Evolutionary conservation across 768 basidiomycete species (phyloP), one percentile per base, ranked within the genome.

Genomic region (Mycena vitilis): DNA sequence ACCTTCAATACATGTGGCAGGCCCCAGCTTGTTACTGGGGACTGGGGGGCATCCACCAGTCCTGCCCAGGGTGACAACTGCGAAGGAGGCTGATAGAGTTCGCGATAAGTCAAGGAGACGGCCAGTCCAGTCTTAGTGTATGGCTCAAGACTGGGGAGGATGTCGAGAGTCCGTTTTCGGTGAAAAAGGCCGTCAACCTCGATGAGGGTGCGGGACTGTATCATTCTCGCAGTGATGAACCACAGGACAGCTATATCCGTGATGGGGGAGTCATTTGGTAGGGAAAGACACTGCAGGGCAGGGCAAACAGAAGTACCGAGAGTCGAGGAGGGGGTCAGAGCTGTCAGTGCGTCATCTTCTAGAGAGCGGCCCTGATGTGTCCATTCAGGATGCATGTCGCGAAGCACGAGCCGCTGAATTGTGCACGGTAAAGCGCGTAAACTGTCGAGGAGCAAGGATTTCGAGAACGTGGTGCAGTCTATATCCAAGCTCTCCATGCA

Each of bases 1-100:
- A 30, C 5, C 5, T 30, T 30, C 30, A 30, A 30, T 30, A 30
- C 5, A 4, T 40, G 40, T 40, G 40, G 40, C 40, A 9, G 40
- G 15, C 40, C 40, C 40, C 40, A 40, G 7, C 40, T 40, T 30
- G 30, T 3, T 30, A 30, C 30, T 9, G 15, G 10, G 15, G 40
- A 9, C 40, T 10, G 40, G 40, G 55, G 55, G 6, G 38, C 57
- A 49, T 60, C 45, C 22, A 30, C 5, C 59, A 60, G 11, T 37
- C 59, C 59, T 2, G 12, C 4, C 59, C 59, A 60, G 20, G 59
- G 59, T n/a, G 59, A 60, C 36, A 60, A 37, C 4, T n/a, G 45
- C 6, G 2, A 5, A 48, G n/a, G 30, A 22, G 15, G 58, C 15
- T 6, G 20, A 11, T 40, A 30, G 30, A 9, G 40, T 15, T 15